Base-by-base conservation (phyloP, 352 stramenopile genomes). In the Phytophthora sansomeana region DNA sequence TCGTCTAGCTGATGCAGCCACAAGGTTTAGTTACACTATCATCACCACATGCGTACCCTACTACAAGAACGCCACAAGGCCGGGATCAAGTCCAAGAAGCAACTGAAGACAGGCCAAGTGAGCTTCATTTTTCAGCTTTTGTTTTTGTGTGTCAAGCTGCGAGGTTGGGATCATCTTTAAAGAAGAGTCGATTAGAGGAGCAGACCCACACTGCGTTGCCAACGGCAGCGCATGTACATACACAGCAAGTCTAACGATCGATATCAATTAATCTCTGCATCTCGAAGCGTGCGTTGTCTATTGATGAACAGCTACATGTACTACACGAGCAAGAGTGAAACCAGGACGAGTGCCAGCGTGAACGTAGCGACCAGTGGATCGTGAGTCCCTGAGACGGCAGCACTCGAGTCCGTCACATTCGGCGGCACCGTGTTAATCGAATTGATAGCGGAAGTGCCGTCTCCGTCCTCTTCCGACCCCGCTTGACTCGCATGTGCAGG, bases 401-500 rank as follows among this genome's bases (percentile, higher is more conserved):
- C 39, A 39, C 42, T 60, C 8, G 62, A 69, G 26, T 52, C 38
- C 13, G 47, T 71, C 14, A 73, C 67, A 21, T 75, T 61, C 16
- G 71, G 71, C 7, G 71, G 57, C 19, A 76, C 63, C 11, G 72
- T 79, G 10, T 67, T 62, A 28, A 79, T 39, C 28, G 67, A 73
- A 47, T 77, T 79, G 47, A 76, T 74, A 24, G 56, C 52, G 9
- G 67, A 73, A 9, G 53, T 72, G 29, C 54, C 58, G 17, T 29
- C 49, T 11, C 43, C 61, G 14, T 54, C 54, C 14, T 63, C 55
- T 48, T 54, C 59, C 0, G 69, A 75, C 4, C 66, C 66, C 14
- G 57, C 66, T 52, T 78, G 66, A 21, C 70, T 75, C 4, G 75
- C 62, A 28, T 67, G 75, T 47, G 55, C 30, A 21, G 81, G 79